Percentiles rank a stretch among this genome's conserved stretches.
Conservation (phyloP, 768 basidiomycete genomes). For the Lactarius quietus region DNA sequence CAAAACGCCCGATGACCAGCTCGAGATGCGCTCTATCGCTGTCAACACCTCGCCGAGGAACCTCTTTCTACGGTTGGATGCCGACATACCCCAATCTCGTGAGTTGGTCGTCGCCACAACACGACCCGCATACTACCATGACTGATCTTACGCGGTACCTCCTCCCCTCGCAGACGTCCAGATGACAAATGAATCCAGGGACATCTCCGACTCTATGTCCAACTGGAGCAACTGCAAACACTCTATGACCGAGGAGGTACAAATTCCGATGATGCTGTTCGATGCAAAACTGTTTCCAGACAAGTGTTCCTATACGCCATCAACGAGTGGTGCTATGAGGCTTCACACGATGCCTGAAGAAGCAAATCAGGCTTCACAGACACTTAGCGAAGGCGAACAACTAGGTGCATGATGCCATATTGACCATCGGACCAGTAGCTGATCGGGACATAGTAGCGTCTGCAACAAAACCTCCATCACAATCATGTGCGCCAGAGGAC, state of each 20-base stretch:
- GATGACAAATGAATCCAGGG: not conserved
- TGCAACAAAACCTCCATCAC: not conserved
- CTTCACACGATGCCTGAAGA: not conserved
- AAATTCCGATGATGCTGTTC: not conserved
- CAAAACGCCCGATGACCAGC: not conserved
- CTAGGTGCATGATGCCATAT: not conserved
- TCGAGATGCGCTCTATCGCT: not conserved
- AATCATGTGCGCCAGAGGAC: not conserved
- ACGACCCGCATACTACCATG: not conserved
- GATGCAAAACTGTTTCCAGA: not conserved
- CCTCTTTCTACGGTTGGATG: not conserved
- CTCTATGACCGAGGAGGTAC: not conserved
- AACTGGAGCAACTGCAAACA: not conserved
- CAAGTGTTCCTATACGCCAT: not conserved
- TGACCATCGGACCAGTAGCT: not conserved
- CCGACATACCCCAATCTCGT: not conserved
- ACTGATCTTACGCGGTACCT: not conserved
- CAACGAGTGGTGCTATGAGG: not conserved
- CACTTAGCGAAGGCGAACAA: not conserved
- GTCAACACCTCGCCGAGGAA: not conserved
- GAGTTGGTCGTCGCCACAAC: not conserved
- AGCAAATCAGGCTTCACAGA: not conserved
- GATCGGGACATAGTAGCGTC: not conserved
- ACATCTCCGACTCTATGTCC: not conserved
- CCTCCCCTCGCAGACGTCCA: not conserved